Base-by-base conservation (phyloP, 768 basidiomycete genomes). In the Lentinula raphanica region DNA sequence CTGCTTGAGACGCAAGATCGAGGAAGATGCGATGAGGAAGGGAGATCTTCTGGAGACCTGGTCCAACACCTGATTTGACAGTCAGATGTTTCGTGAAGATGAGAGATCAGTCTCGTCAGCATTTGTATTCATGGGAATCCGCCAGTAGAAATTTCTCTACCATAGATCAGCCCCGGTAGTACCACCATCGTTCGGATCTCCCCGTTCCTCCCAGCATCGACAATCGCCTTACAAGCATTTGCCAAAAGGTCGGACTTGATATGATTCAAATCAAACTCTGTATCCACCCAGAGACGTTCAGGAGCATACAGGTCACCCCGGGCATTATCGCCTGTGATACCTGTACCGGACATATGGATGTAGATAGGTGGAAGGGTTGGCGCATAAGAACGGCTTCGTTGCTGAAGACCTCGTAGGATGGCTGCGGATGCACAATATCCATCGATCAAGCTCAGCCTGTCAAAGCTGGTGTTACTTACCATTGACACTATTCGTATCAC, bases 111-210 rank as follows among this genome's bases (percentile, higher is more conserved):
- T 49, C 7, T 28, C 21, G 27, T 19, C 13, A 21, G n/a, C 28
- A 45, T 35, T 45, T 13, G 13, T 35, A 35, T 35, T 35, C 1
- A 3, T 35, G 13, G 8, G 32, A 56, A 29, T 29, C 1, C 6
- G 44, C 1, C 4, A 28, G 45, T 3, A 36, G 19, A 9, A 21
- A 54, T 9, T 40, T 28, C 56, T 15, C n/a, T 21, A 54, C 60
- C 60, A 60, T 76, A 80, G 1, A 79, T 74, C 70, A 75, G 70
- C 23, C 64, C 71, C 11, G 78, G 78, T 49, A 67, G 74, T 31
- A 74, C 65, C 50, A 79, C 75, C 44, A 77, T 74, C 3, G 79
- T 79, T 35, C 78, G 74, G 25, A 80, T 63, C 13, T 72, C 72
- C 51, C 71, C 72, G 59, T 75, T 69, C 29, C 67, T 71, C 5